phyloP scores from a whole-genome alignment of 352 stramenopile genomes.

The Phytophthora fragariaefolia region DNA sequence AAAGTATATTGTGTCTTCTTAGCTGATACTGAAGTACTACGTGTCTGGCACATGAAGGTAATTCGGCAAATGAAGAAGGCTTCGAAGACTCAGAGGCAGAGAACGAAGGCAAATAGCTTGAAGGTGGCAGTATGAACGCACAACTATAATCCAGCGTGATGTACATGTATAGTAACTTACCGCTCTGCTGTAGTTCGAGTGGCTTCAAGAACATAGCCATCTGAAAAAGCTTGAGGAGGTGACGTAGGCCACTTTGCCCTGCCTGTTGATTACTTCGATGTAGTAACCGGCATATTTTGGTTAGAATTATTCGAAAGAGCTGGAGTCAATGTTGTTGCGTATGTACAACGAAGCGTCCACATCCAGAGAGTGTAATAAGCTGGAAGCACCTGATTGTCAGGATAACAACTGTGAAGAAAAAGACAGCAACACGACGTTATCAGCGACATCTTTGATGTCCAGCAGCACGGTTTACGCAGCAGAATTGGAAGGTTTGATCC shows the following conservation, averaged over 20 bases:
- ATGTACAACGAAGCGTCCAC: constrained; percentile 70
- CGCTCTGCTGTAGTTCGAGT: constrained; percentile 53
- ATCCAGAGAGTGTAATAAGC: constrained; percentile 28
- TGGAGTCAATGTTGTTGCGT: constrained; percentile 66
- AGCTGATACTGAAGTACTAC: too few relatives aligned
- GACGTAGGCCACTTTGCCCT: background rate
- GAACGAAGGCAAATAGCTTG: constrained; percentile 59
- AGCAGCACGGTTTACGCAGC: constrained; percentile 30
- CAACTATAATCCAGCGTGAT: too few relatives aligned
- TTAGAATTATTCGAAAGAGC: constrained; percentile 64
- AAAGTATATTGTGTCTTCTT: background rate
- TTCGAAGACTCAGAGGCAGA: constrained; percentile 65
- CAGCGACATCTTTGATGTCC: constrained; percentile 9
- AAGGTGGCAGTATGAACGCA: constrained; percentile 43
- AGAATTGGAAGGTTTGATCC: constrained; percentile 62
- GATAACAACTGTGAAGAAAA: constrained; percentile 19
- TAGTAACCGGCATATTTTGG: background rate
- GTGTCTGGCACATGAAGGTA: constrained; percentile 37
- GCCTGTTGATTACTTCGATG: background rate
- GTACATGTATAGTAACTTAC: constrained; percentile 2
- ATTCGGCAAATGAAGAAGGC: constrained; percentile 73
- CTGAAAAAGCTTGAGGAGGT: constrained; percentile 75
- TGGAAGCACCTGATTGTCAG: too few relatives aligned
- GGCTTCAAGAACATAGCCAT: constrained; percentile 69
- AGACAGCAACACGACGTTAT: constrained; percentile 1